Evolutionary conservation across 257 asterid genomes (phyloP).

Genomic region (Solanum lignicaule): DNA sequence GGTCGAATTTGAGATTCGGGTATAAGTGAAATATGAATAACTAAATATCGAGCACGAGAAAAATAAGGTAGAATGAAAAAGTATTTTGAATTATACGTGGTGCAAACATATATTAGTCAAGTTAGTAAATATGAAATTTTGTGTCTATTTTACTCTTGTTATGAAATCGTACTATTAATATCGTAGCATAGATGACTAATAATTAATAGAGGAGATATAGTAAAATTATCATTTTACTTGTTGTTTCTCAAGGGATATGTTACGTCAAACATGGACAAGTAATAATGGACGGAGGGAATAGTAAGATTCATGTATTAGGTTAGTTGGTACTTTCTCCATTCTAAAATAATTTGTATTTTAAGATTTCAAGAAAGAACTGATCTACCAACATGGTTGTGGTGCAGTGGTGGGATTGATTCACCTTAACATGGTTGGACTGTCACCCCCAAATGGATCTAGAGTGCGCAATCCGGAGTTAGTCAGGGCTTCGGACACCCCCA

Average conservation of each 20-base stretch:
- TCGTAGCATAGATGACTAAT: rapidly evolving
- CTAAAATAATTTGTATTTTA: too few species aligned
- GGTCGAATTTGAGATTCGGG: neutral
- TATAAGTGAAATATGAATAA: neutral
- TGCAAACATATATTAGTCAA: rapidly evolving
- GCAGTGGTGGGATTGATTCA: rapidly evolving
- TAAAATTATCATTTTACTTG: neutral
- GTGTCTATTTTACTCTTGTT: neutral
- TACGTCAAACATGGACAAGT: neutral
- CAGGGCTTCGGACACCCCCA: neutral
- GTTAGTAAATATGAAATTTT: neutral
- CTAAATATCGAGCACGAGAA: neutral
- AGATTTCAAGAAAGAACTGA: neutral
- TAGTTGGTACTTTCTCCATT: neutral
- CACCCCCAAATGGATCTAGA: neutral
- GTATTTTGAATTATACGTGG: neutral
- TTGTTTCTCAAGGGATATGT: neutral
- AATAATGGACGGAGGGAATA: too few species aligned
- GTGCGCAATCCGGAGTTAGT: neutral
- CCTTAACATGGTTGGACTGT: neutral
- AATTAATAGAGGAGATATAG: too few species aligned
- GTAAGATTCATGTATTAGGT: too few species aligned
- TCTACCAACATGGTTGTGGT: neutral
- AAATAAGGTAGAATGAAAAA: neutral
- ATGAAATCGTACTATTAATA: neutral